Conservation (phyloP, 345 rosid species). For the Kernera saxatilis region DNA sequence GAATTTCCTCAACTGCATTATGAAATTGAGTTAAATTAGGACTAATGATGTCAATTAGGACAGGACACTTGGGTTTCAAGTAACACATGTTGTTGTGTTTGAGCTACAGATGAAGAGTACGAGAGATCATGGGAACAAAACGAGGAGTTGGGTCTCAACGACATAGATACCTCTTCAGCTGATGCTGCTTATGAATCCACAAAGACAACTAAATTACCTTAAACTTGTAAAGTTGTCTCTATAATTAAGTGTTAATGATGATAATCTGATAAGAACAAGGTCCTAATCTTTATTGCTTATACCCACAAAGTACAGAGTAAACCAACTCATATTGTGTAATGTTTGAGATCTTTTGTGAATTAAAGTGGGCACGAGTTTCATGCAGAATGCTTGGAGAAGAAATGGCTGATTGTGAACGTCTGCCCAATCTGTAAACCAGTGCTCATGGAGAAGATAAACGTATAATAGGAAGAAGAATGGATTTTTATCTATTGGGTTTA, state of each 20-base stretch:
- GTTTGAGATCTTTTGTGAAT: no score
- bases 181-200: slow-evolving; percentile 59
- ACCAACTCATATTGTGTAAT: not conserved
- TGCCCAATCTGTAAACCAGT: no score
- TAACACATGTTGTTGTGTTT: not conserved
- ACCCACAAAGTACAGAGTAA: not conserved
- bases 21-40: not conserved
- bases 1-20: not conserved
- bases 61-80: not conserved
- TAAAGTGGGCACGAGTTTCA: no score
- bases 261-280: not conserved
- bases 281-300: not conserved
- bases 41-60: not conserved
- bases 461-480: no score
- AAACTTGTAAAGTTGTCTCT: not conserved
- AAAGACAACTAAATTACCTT: not conserved
- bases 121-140: slow-evolving; percentile 92
- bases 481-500: no score
- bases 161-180: slow-evolving; percentile 82
- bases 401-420: no score
- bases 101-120: slow-evolving; percentile 64
- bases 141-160: slow-evolving; percentile 89
- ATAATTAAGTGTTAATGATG: not conserved
- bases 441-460: no score
- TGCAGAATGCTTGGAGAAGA: no score